Evolutionary conservation across 2,329 filamentous ascomycete genomes (phyloP).

Genomic region (Fusarium coffeatum): DNA sequence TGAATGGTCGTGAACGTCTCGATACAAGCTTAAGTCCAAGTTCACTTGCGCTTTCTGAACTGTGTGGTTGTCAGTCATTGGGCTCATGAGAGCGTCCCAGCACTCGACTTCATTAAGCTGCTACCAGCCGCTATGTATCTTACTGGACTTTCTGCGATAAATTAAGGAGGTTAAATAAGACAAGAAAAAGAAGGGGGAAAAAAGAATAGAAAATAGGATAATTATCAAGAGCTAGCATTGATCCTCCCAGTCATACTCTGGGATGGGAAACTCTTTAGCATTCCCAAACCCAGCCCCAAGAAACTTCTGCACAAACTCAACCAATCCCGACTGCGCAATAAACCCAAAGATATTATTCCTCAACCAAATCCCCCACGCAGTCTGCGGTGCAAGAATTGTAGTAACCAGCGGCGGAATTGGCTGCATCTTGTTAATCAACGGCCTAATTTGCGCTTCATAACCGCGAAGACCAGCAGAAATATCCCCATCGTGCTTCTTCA

Average conservation of each 20-base stretch:
- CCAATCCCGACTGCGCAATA: constrained; percentile 52
- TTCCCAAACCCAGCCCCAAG: constrained; percentile 44
- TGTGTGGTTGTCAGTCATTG: too few relatives aligned
- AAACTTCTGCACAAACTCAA: constrained; percentile 41
- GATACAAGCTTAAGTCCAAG: too few relatives aligned
- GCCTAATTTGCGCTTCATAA: constrained; percentile 57
- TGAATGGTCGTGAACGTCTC: background rate
- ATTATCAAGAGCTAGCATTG: background rate
- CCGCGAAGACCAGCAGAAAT: constrained; percentile 49
- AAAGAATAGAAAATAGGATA: too few relatives aligned
- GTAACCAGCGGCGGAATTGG: constrained; percentile 50
- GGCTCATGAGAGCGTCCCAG: too few relatives aligned
- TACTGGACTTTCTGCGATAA: background rate
- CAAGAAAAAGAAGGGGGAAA: too few relatives aligned
- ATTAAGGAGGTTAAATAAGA: too few relatives aligned
- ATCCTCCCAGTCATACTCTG: constrained; percentile 50
- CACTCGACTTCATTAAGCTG: background rate
- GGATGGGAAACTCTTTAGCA: constrained; percentile 49
- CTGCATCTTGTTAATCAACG: constrained; percentile 54
- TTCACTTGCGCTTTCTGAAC: too few relatives aligned
- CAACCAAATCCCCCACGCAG: constrained; percentile 58
- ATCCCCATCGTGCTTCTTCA: constrained; percentile 45
- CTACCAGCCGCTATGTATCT: background rate
- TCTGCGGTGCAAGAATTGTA: constrained; percentile 57
- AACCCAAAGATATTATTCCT: constrained; percentile 57